Evolutionary conservation across 352 stramenopile species (phyloP), one percentile per base, ranked within the genome.

Genomic region (Lagenidium giganteum): DNA sequence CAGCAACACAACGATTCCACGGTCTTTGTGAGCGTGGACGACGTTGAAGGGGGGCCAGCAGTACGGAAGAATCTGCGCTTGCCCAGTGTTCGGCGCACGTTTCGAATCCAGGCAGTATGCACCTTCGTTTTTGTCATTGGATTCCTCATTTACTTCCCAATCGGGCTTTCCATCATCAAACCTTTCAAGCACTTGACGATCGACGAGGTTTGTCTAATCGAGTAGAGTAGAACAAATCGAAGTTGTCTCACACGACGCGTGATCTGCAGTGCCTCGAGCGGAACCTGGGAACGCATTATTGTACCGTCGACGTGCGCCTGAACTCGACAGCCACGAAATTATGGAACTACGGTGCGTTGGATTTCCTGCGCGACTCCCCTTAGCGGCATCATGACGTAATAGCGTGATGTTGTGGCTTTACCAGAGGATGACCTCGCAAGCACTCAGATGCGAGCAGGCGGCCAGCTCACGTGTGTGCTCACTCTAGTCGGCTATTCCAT

Each of bases 401-500:
- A 32, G 9, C 28, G 5, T 12, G 22, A 18, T 47, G 29, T 32
- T 3, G 21, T 21, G 5, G 43, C 34, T 29, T 38, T 25, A 50
- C 8, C 28, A 70, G 49, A 75, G 40, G 53, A 62, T 30, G 32
- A 55, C 14, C 31, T 40, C 6, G 33, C 42, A 2, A 41, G 66
- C 7, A 77, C 81, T 38, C 71, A 84, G 42, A 54, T 79, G 47
- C 70, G 70, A 8, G 67, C 70, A 0, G 67, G 55, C 1, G 61
- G 62, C 18, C 71, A 84, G 31, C 33, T 84, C 20, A 51, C 22
- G 8, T 76, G 63, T 39, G 79, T 80, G 45, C 46, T 80, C 18
- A 63, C 64, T 17, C 42, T 84, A 4, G 68, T 84, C 1, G 68
- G 71, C 5, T 84, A 81, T 38, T 78, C 68, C 24, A 35, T 80